Conservation (phyloP, 208 protist genomes). For the Wallacemonas collosoma region DNA sequence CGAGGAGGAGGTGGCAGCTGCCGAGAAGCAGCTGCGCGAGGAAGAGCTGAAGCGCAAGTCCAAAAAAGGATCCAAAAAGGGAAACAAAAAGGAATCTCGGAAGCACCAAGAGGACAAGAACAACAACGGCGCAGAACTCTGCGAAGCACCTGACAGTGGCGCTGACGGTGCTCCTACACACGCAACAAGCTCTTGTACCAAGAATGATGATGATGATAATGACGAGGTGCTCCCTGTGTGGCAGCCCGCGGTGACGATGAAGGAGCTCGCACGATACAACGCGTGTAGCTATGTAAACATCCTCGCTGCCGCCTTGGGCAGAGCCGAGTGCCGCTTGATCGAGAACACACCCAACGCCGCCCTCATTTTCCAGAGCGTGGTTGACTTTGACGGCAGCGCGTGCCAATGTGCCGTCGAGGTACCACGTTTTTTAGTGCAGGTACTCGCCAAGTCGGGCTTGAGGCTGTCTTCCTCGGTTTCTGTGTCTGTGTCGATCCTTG, state of each 20-base stretch:
- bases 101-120: conserved; percentile 12
- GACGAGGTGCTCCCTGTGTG: not conserved
- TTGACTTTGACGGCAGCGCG: conserved; percentile 45
- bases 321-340: conserved; percentile 42
- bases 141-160: not conserved
- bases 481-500: not conserved
- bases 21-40: conserved; percentile 12
- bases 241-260: conserved; percentile 4
- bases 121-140: conserved; percentile 10
- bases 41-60: conserved; percentile 36
- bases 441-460: conserved; percentile 25
- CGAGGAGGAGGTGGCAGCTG: conserved; percentile 35
- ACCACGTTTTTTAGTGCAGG: conserved; percentile 64
- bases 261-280: conserved; percentile 26
- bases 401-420: conserved; percentile 67
- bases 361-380: conserved; percentile 31
- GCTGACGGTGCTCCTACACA: not conserved
- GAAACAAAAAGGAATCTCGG: not conserved
- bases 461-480: not conserved
- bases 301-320: conserved; percentile 16
- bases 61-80: conserved; percentile 18
- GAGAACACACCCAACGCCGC: conserved; percentile 41
- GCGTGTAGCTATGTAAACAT: conserved; percentile 20
- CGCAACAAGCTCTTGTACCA: no score
- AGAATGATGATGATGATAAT: conserved; percentile 3